Evolutionary conservation across 208 protist genomes (phyloP), one percentile per base, ranked within the genome.

Genomic region (Leishmania martiniquensis): DNA sequence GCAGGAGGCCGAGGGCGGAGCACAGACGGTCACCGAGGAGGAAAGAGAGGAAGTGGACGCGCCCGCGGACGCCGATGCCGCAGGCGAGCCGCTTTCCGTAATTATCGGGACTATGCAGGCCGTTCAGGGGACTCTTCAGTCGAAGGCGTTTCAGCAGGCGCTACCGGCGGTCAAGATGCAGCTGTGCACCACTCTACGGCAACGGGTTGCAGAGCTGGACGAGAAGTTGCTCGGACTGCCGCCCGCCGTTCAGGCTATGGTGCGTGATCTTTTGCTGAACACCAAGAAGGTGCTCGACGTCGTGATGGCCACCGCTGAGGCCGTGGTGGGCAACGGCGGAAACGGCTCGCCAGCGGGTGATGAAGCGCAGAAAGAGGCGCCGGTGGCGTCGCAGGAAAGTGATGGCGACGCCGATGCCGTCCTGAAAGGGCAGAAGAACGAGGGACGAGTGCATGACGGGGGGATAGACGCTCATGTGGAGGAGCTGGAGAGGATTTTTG

Each of bases 401-500:
- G 67, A 62, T 4, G 67, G 45, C 9, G 70, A 67, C 13, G 68
- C 75, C 13, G 63, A 54, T 17, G 45, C 39, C 5, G 37, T 52
- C 4, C 65, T 45, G 4, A 68, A 82, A 12, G 49, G 15, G 7
- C 68, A 44, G 54, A 68, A 68, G 55, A 34, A 25, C 22, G 42
- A 62, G 25, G 20, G 22, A 49, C 44, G 47, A 45, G 37, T 60
- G 39, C 15, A 44, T 25, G 37, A 51, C 71, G 63, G 70, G 9
- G 32, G 4, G n/a, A 37, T 82, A 10, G 79, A 83, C 4, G 39
- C 55, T 1, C 72, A 57, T 57, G 73, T 81, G 17, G 63, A 55
- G 62, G 80, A 85, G 47, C 65, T 89, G 70, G 79, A 89, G 67
- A 66, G 65, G 32, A 85, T 89, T 25, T 78, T 86, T 17, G 77